Conservation (phyloP, 495 filamentous ascomycete species). For the Aspergillus baeticus region DNA sequence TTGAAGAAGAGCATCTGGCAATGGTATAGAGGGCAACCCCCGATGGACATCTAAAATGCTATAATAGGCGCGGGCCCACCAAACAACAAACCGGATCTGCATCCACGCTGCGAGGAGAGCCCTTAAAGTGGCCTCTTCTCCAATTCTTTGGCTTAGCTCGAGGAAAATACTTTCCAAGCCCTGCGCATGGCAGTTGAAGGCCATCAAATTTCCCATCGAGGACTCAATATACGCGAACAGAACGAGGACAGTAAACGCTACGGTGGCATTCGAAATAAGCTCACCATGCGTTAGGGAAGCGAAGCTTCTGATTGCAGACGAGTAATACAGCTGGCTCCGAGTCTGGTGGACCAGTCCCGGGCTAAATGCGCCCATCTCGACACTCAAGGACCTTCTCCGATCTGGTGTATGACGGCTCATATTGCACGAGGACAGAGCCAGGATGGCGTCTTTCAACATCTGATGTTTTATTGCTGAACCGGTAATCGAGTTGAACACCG, state of each 20-base stretch:
- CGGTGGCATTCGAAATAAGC: conserved; percentile 2
- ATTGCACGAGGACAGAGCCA: conserved; percentile 29
- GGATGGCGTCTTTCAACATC: conserved; percentile 21
- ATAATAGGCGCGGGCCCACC: conserved; percentile 32
- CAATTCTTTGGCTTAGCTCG: not conserved
- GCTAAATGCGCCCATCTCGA: conserved; percentile 15
- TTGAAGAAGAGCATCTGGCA: conserved; percentile 8
- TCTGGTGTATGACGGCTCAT: conserved; percentile 23
- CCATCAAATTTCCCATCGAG: conserved; percentile 30
- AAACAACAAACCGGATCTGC: conserved; percentile 22
- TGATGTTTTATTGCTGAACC: not conserved
- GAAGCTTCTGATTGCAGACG: conserved; percentile 22
- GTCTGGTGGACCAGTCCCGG: conserved; percentile 25
- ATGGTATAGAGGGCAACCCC: conserved; percentile 8
- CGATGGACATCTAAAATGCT: conserved; percentile 20
- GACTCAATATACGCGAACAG: conserved; percentile 30
- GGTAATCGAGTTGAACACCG: conserved; percentile 15
- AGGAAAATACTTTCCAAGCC: conserved; percentile 15
- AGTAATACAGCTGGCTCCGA: conserved; percentile 29
- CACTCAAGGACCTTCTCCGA: not conserved
- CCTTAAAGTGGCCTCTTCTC: not conserved
- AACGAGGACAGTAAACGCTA: conserved; percentile 16
- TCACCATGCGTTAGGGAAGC: conserved; percentile 9
- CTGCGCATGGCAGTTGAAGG: conserved; percentile 26
- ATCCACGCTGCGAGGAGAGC: conserved; percentile 26